phyloP scores from a whole-genome alignment of 495 filamentous ascomycete genomes.

The Podospora pseudoanserina region DNA sequence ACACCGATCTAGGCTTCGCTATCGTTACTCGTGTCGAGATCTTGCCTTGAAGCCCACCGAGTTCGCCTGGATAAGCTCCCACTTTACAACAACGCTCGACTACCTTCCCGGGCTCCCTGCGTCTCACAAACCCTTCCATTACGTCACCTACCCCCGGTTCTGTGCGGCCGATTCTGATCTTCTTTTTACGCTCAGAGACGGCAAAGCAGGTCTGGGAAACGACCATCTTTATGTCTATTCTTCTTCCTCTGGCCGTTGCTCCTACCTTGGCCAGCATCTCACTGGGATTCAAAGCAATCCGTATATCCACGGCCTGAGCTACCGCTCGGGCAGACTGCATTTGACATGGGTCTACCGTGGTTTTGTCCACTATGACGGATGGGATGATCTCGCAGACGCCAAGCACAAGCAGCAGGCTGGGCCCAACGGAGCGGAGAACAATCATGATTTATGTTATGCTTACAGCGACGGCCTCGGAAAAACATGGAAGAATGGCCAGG shows the following conservation, averaged over 20 bases:
- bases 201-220: conserved; percentile 48
- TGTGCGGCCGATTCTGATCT: conserved; percentile 29
- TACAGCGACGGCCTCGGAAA: conserved; percentile 41
- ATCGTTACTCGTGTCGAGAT: conserved; percentile 39
- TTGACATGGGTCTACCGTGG: conserved; percentile 49
- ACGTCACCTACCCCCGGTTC: conserved; percentile 51
- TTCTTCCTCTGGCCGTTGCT: conserved; percentile 22
- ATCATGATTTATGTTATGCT: conserved; percentile 46
- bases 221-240: conserved; percentile 44
- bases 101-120: conserved; percentile 38
- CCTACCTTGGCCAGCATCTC: conserved; percentile 39
- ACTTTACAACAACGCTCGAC: conserved; percentile 40
- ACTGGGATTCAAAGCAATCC: conserved; percentile 45
- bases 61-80: conserved; percentile 34
- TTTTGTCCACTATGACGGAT: conserved; percentile 41
- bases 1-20: conserved; percentile 31
- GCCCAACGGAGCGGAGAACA: conserved; percentile 45
- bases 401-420: conserved; percentile 45
- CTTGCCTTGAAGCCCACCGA: conserved; percentile 35
- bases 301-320: conserved; percentile 47
- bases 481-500: conserved; percentile 39
- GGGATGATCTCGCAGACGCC: conserved; percentile 40
- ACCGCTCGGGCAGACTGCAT: conserved; percentile 31
- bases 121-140: conserved; percentile 31
- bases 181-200: conserved; percentile 46